Percentiles rank a stretch among this genome's conserved stretches.
Evolutionary conservation across 176 grass and related monocot genomes (phyloP).

Genomic region (Tillandsia leiboldiana): DNA sequence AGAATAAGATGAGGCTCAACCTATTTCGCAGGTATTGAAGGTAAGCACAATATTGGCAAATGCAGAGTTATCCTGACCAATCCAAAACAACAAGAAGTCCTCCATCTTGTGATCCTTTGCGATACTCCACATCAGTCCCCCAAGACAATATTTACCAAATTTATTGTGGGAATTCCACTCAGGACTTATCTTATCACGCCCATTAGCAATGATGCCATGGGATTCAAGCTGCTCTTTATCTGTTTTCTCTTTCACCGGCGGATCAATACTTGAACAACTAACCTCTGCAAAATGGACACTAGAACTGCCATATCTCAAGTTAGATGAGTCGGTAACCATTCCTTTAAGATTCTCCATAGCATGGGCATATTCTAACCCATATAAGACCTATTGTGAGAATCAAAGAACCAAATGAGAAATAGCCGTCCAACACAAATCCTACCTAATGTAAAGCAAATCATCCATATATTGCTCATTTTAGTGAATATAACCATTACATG

Average conservation of each 20-base stretch:
- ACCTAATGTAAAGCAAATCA: conserved; percentile 15
- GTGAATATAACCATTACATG: not conserved
- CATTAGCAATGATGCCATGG: conserved; percentile 8
- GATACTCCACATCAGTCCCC: conserved; percentile 60
- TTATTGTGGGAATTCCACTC: conserved; percentile 28
- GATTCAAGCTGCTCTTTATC: conserved; percentile 17
- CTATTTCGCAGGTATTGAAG: conserved; percentile 91
- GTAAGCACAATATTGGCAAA: conserved; percentile 86
- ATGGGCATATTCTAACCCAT: conserved; percentile 75
- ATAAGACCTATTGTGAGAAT: conserved; percentile 52
- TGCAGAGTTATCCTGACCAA: conserved; percentile 72
- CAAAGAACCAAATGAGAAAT: conserved; percentile 6
- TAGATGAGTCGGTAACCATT: conserved; percentile 23
- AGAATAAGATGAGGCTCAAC: conserved; percentile 23
- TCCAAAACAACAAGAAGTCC: conserved; percentile 77
- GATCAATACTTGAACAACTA: conserved; percentile 50
- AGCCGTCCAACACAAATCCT: not conserved
- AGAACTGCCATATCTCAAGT: conserved; percentile 24
- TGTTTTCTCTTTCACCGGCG: conserved; percentile 31
- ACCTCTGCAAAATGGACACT: conserved; percentile 49
- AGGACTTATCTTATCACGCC: conserved; percentile 25
- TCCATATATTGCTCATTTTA: not conserved
- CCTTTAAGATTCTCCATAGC: conserved; percentile 50
- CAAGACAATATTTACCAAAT: conserved; percentile 50
- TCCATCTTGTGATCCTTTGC: conserved; percentile 47